A percentile compares a stretch with the other conserved stretches of the same genome.
phyloP scores from a whole-genome alignment of 805 yeast genomes.

The Ogataea siamensis region DNA sequence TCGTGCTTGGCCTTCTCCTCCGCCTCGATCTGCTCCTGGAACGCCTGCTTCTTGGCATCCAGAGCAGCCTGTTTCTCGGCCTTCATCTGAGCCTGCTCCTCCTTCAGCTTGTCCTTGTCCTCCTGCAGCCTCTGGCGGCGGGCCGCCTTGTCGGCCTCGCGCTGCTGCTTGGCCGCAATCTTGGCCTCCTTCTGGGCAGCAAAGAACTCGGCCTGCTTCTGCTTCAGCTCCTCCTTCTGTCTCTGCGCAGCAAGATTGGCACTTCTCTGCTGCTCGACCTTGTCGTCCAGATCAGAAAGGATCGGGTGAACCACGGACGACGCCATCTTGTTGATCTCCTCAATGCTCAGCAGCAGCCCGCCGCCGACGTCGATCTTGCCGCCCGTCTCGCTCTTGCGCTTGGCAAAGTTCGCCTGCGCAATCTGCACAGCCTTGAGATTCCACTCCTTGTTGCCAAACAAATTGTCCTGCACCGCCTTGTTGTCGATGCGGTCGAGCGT shows the following conservation, averaged over 20 bases:
- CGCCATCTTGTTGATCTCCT: constrained; percentile 80
- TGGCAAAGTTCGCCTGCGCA: constrained; percentile 67
- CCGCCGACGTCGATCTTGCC: constrained; percentile 82
- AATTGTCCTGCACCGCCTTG: constrained; percentile 23
- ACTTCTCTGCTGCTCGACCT: constrained; percentile 68
- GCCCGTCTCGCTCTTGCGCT: constrained; percentile 43
- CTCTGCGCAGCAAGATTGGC: constrained; percentile 45
- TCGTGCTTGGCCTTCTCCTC: constrained; percentile 41
- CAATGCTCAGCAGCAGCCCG: constrained; percentile 72
- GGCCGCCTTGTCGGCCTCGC: constrained; percentile 32
- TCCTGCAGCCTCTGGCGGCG: constrained; percentile 49
- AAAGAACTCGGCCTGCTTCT: constrained; percentile 37
- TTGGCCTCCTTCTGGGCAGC: constrained; percentile 40
- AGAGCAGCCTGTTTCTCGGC: constrained; percentile 36
- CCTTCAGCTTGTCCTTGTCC: constrained; percentile 45
- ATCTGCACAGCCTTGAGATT: constrained; percentile 74
- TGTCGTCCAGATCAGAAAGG: constrained; percentile 63
- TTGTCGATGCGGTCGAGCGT: constrained; percentile 28
- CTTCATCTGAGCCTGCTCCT: constrained; percentile 44
- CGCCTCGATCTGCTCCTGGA: constrained; percentile 36
- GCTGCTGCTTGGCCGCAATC: constrained; percentile 35
- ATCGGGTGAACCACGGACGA: constrained; percentile 79
- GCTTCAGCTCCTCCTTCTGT: constrained; percentile 41
- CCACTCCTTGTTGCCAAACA: constrained; percentile 32
- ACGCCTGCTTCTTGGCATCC: constrained; percentile 47